Conservation (phyloP, 495 filamentous ascomycete genomes). For the Penicillium simplicissimum region DNA sequence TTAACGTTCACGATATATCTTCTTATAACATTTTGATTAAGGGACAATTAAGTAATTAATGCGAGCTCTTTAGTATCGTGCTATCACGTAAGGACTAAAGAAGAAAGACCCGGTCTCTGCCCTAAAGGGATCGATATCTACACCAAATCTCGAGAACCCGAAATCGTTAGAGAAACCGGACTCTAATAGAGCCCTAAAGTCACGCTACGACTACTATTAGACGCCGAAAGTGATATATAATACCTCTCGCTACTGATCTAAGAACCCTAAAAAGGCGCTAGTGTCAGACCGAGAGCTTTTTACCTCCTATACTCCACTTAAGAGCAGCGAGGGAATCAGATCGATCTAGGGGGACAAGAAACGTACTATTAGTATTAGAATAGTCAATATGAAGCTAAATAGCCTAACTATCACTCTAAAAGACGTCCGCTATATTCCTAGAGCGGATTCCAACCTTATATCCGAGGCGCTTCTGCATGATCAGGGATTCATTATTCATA, state of each 20-base stretch:
- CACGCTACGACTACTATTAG: not conserved
- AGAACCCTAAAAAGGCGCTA: not conserved
- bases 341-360: not conserved
- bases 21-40: too few species aligned
- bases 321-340: not conserved
- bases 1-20: too few species aligned
- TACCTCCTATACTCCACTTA: not conserved
- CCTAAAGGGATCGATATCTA: too few species aligned
- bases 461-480: not conserved
- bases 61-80: too few species aligned
- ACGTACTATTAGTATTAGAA: not conserved
- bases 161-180: too few species aligned
- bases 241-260: not conserved
- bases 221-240: not conserved
- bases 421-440: not conserved
- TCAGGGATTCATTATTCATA: not conserved
- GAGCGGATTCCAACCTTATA: not conserved
- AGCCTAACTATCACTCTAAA: not conserved
- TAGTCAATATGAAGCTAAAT: not conserved
- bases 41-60: too few species aligned
- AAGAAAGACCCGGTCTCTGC: too few species aligned
- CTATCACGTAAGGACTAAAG: too few species aligned
- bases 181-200: not conserved
- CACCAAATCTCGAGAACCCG: too few species aligned
- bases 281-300: not conserved